These are phyloP conservation scores for Arbutus unedo DNA, from an alignment of 148 eudicot genomes.

Conservation along the genomic window DNA sequence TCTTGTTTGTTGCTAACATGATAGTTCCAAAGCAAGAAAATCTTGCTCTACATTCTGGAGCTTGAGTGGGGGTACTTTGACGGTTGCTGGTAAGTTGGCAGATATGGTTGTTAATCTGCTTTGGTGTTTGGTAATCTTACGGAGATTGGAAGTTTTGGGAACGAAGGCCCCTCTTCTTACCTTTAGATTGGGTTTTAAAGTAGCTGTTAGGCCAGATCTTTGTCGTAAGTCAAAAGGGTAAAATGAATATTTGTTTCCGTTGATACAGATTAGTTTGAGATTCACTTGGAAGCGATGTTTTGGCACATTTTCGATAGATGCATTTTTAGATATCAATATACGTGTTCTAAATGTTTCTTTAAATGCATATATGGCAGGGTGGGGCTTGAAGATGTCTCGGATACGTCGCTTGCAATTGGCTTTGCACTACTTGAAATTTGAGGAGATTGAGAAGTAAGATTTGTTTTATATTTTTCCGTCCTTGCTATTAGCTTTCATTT, in stretches of 20 bases:
- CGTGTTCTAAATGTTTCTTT: not conserved
- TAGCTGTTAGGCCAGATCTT: not conserved
- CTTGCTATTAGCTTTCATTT: conserved; percentile 13
- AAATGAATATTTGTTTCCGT: not conserved
- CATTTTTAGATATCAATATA: not conserved
- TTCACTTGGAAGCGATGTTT: not conserved
- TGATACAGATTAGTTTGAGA: not conserved
- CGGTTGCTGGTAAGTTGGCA: conserved; percentile 9
- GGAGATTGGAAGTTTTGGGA: conserved; percentile 9
- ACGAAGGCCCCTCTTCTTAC: not conserved
- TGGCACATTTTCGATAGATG: not conserved
- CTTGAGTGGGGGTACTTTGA: not conserved
- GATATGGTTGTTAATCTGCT: conserved; percentile 10
- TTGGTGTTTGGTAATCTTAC: conserved; percentile 12
- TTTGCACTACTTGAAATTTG: conserved; percentile 73
- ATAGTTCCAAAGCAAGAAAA: conserved; percentile 7
- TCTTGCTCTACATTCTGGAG: not conserved
- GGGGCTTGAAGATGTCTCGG: conserved; percentile 74
- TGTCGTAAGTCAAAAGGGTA: not conserved
- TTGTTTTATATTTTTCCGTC: conserved; percentile 4
- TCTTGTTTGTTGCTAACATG: not conserved
- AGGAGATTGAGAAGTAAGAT: conserved; percentile 85
- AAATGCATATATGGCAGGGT: conserved; percentile 45
- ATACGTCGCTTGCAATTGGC: conserved; percentile 83
- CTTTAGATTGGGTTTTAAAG: not conserved